Base-by-base conservation (phyloP, 495 filamentous ascomycete genomes). In the Annulohypoxylon maeteangense region DNA sequence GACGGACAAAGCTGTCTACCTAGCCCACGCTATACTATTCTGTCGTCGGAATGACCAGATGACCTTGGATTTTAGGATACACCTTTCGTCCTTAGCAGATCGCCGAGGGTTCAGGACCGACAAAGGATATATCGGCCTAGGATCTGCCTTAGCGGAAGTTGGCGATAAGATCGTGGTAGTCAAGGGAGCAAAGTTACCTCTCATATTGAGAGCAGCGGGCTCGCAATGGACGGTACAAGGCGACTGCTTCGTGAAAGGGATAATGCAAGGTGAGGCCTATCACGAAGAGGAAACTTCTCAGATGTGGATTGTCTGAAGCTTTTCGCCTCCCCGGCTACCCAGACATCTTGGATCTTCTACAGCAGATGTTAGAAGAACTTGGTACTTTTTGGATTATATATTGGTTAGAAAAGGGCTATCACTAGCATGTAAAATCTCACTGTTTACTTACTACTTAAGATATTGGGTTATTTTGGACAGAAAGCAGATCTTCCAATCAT, bases 211-310 rank as follows among this genome's bases (percentile, higher is more conserved):
- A 18, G 16, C 57, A 18, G 62, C 25, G 3, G 59, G 25, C 5
- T 60, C 69, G 22, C 51, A 61, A 16, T 72, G 69, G 69, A 58
- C 64, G 8, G 14, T 72, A n/a, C 64, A 72, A 48, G 69, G 69
- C 54, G 69, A 72, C 59, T 72, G 69, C 47, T 72, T 67, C 53
- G 36, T 72, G 50, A 72, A 68, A 23, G 69, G 69, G 38, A 55
- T 68, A 32, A 72, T 72, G 69, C 64, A 56, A 56, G 69, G 69
- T 22, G 64, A 72, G 32, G 69, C 64, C 7, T 72, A 72, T 68
- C 53, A 34, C 20, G 69, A 72, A 40, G 53, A 72, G 8, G 64
- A 68, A 50, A 58, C 27, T 16, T 55, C 25, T 10, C 53, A 36
- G 38, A 72, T 72, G 54, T 64, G 69, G 64, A 72, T 72, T 50